These are phyloP conservation scores for Xylaria intraflava DNA, from an alignment of 495 filamentous ascomycete genomes.

Conservation along the genomic window DNA sequence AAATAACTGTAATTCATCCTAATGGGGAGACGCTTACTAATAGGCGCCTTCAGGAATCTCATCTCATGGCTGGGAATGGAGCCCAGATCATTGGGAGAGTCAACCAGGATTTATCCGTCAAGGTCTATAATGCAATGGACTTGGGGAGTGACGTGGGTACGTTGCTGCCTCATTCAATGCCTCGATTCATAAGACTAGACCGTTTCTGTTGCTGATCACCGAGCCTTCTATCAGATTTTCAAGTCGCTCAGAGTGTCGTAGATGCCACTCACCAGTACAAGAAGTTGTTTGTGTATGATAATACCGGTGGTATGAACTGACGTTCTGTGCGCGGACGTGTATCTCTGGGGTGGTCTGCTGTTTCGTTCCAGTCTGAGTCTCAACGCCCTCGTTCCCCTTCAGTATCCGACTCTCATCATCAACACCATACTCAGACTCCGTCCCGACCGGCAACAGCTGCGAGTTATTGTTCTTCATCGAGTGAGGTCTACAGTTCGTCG, in stretches of 20 bases:
- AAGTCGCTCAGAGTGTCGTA: conserved; percentile 72
- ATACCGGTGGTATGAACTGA: conserved; percentile 25
- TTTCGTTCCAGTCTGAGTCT: conserved; percentile 17
- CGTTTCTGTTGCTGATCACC: neutral
- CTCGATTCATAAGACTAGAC: neutral
- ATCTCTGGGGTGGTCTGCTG: conserved; percentile 28
- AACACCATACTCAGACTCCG: neutral
- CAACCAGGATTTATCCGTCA: conserved; percentile 67
- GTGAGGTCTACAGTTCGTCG: conserved; percentile 6
- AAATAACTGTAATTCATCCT: neutral
- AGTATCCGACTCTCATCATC: neutral
- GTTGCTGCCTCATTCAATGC: conserved; percentile 14
- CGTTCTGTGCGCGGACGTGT: conserved; percentile 24
- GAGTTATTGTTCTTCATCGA: conserved; percentile 10
- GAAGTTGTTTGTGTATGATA: conserved; percentile 46
- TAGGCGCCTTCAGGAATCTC: conserved; percentile 52
- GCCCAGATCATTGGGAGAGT: conserved; percentile 92
- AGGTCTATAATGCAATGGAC: conserved; percentile 68
- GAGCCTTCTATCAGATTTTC: conserved; percentile 58
- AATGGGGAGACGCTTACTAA: neutral
- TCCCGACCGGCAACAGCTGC: conserved; percentile 6
- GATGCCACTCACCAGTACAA: conserved; percentile 83
- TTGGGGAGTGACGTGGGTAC: conserved; percentile 67
- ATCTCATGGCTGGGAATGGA: conserved; percentile 69
- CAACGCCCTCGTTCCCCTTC: conserved; percentile 5